These are phyloP conservation scores for Neurospora sp. DNA, from an alignment of 495 filamentous ascomycete species.

Conservation along the genomic window DNA sequence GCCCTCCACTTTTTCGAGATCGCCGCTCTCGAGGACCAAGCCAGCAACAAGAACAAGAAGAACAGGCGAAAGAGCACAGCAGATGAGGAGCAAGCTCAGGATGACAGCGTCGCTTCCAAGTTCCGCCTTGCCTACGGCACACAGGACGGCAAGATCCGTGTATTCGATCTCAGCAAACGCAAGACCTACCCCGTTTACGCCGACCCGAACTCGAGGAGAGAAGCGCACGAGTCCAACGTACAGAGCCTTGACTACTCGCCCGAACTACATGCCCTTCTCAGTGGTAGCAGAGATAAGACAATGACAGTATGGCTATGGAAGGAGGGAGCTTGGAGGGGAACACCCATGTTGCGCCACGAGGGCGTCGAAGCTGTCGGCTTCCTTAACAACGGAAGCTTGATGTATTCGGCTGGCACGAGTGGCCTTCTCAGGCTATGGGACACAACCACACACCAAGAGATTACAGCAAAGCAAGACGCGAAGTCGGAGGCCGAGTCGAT, in stretches of 20 bases:
- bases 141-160: slow-evolving; percentile 82
- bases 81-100: slow-evolving; percentile 34
- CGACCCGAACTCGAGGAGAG: slow-evolving; percentile 28
- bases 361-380: slow-evolving; percentile 78
- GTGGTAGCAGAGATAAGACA: slow-evolving; percentile 91
- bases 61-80: slow-evolving; percentile 35
- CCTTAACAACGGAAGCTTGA: slow-evolving; percentile 52
- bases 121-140: slow-evolving; percentile 83
- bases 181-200: slow-evolving; percentile 60
- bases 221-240: slow-evolving; percentile 89
- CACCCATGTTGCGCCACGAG: slow-evolving; percentile 77
- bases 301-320: slow-evolving; percentile 92
- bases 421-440: slow-evolving; percentile 78
- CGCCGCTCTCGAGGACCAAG: slow-evolving; percentile 26
- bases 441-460: slow-evolving; percentile 60
- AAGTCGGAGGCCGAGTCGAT: slow-evolving; percentile 70
- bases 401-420: slow-evolving; percentile 80
- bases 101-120: slow-evolving; percentile 32
- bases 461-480: slow-evolving; percentile 59
- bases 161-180: slow-evolving; percentile 85
- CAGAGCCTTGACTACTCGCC: slow-evolving; percentile 71
- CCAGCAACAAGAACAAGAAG: slow-evolving; percentile 23
- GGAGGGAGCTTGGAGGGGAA: slow-evolving; percentile 72
- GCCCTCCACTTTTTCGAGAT: slow-evolving; percentile 87
- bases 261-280: slow-evolving; percentile 63